Evolutionary conservation across 164 flowering plant species (phyloP), one percentile per base, ranked within the genome.

Genomic region (Tinospora cordifolia): DNA sequence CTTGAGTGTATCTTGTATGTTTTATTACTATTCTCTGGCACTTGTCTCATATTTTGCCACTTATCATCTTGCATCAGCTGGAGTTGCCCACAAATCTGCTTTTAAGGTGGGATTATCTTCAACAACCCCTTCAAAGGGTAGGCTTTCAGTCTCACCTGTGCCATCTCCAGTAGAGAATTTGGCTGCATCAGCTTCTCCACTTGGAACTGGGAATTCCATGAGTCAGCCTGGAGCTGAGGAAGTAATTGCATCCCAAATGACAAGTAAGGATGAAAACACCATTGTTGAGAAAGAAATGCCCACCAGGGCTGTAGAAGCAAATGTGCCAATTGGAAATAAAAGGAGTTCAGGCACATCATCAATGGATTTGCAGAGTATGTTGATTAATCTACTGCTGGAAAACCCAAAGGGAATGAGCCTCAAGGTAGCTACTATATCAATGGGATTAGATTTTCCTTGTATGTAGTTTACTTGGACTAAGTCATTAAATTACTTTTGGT

Each of bases 371-470:
- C 86, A 81, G 66, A 82, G 82, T 64, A 72, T 81, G 83, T 69
- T 92, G 72, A 77, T 85, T 71, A 77, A 78, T 72, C 75, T 86
- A 22, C 91, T 92, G 3, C 67, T 24, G 77, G 88, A 90, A 65
- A 86, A 87, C 70, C 93, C 92, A 0, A 87, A 84, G 68, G 98
- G 98, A 62, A 86, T 92, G 97, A 85, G 79, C 75, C 66, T 90
- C 51, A 92, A 92, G 95, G 99, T 90, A 75, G 49, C 41, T 34
- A 26, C 54, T 68, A 9, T 8, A 6, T 70, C 2, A 68, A 27
- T 12, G 12, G 13, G 14, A 1, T 10, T 65, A 30, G 14, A 40
- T 24, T 30, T 63, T 40, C 70, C 62, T n/a, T 21, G n/a, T n/a
- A 9, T 71, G 30, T 30, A 74, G 38, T 63, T 63, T 24, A 46